Percentiles rank a stretch among this genome's conserved stretches.
Evolutionary conservation across 129 eudicot species (phyloP).

Genomic region (Centella asiatica): DNA sequence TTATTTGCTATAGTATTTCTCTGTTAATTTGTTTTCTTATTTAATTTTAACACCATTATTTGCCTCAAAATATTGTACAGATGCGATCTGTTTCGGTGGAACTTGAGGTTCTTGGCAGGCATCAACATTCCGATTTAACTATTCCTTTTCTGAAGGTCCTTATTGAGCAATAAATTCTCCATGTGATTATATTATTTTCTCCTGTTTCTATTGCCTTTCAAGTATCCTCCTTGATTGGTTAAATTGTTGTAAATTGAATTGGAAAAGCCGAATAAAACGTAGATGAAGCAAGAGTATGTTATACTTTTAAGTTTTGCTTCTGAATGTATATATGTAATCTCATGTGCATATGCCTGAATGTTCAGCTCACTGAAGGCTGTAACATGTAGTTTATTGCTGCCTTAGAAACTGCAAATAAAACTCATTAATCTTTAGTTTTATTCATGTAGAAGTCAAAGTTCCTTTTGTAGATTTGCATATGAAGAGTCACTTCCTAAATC

Average conservation of each 20-base stretch:
- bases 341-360: no score
- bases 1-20: background rate
- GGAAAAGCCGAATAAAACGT: background rate
- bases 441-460: no score
- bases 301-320: no score
- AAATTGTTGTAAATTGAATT: background rate
- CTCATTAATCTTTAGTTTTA: no score
- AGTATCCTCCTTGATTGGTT: background rate
- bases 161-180: background rate
- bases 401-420: no score
- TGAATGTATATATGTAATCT: no score
- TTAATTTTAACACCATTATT: background rate
- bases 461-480: no score
- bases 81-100: conserved; percentile 86
- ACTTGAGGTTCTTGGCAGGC: conserved; percentile 96
- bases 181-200: background rate
- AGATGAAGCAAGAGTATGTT: no score
- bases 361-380: no score
- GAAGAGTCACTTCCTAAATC: no score
- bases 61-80: conserved; percentile 40
- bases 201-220: background rate
- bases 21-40: background rate
- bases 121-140: conserved; percentile 79
- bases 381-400: no score
- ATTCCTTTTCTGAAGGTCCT: conserved; percentile 67